Percentiles rank a stretch among this genome's conserved stretches.
phyloP scores from a whole-genome alignment of 2,329 filamentous ascomycete species.

The Curvularia spicifera region DNA sequence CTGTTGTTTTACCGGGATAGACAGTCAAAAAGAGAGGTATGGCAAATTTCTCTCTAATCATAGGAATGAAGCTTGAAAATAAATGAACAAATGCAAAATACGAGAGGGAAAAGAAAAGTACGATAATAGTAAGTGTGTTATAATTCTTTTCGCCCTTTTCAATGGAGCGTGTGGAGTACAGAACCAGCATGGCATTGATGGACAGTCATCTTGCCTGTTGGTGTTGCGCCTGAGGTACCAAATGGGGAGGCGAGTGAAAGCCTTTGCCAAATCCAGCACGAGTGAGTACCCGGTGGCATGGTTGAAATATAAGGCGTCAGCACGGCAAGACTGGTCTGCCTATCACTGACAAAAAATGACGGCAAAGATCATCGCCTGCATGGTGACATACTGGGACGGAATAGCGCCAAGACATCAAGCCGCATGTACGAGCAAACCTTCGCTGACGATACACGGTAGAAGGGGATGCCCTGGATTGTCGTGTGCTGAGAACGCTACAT shows the following conservation, averaged over 20 bases:
- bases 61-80: background rate
- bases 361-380: slow-evolving; percentile 3
- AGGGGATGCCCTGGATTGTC: background rate
- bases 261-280: slow-evolving; percentile 2
- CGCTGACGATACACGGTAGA: slow-evolving; percentile 8
- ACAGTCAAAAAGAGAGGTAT: background rate
- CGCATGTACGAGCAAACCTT: background rate
- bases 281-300: slow-evolving; percentile 1
- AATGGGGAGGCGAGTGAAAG: slow-evolving; percentile 5
- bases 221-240: slow-evolving; percentile 3
- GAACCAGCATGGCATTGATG: slow-evolving; percentile 7
- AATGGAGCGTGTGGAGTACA: background rate
- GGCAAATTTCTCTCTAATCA: slow-evolving; percentile 2
- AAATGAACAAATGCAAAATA: background rate
- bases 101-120: background rate
- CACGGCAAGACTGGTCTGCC: slow-evolving; percentile 13
- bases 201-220: background rate
- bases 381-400: background rate
- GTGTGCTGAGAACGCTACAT: background rate
- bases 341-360: background rate
- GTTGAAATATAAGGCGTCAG: slow-evolving; percentile 10
- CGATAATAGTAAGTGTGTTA: background rate
- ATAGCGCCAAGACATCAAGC: slow-evolving; percentile 3
- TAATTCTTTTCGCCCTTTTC: background rate
- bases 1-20: background rate